Percentiles rank a stretch among this genome's conserved stretches.
phyloP scores from a whole-genome alignment of 805 yeast species.

The Wickerhamiella lipophila region DNA sequence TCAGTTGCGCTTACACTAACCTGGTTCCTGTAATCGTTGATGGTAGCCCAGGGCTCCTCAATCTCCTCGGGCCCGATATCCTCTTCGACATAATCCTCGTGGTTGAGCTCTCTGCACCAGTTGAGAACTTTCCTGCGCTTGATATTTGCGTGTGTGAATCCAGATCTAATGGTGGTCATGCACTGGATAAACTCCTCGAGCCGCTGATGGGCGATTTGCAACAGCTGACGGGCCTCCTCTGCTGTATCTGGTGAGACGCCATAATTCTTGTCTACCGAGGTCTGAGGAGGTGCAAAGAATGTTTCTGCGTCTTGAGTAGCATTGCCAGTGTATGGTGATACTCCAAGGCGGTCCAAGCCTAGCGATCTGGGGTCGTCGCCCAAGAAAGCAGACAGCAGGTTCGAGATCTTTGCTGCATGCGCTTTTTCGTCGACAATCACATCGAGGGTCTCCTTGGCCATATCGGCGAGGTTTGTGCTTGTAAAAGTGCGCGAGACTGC shows the following conservation, averaged over 20 bases:
- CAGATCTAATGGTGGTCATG: constrained; percentile 57
- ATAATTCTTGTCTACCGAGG: constrained; percentile 36
- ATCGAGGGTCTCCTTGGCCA: constrained; percentile 64
- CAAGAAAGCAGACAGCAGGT: constrained; percentile 61
- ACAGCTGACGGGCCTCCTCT: constrained; percentile 57
- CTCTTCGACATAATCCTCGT: constrained; percentile 38
- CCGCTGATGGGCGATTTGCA: constrained; percentile 68
- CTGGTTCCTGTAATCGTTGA: neutral
- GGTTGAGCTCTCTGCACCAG: constrained; percentile 83
- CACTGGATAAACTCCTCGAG: constrained; percentile 78
- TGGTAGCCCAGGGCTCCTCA: neutral
- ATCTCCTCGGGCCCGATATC: constrained; percentile 21
- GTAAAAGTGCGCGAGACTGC: constrained; percentile 56
- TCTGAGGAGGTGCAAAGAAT: constrained; percentile 52
- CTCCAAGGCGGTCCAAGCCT: constrained; percentile 48
- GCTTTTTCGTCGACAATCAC: constrained; percentile 71
- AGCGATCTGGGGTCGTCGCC: constrained; percentile 62
- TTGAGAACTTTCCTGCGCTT: constrained; percentile 53
- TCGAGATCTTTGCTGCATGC: constrained; percentile 56
- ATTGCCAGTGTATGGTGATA: constrained; percentile 40
- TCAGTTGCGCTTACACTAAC: constrained; percentile 6
- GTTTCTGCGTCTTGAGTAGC: constrained; percentile 34
- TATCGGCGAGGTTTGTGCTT: constrained; percentile 38
- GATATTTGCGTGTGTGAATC: constrained; percentile 65
- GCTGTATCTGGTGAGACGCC: constrained; percentile 46